Base-by-base conservation (phyloP, 768 basidiomycete species). In the Rubroboletus pulcherrimus region DNA sequence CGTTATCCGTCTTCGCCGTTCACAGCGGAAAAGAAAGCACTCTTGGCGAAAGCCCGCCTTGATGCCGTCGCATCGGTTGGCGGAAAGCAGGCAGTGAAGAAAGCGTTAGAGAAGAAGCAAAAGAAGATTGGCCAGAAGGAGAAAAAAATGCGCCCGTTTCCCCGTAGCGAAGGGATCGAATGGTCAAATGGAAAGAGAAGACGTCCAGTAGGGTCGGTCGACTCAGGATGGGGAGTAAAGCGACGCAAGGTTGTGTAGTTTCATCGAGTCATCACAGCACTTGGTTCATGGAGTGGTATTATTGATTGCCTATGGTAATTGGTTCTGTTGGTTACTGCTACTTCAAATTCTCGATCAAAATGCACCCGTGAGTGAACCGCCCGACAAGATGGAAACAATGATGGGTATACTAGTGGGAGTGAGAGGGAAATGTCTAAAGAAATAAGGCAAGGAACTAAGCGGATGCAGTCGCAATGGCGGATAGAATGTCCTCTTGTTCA, bases 121-220 rank as follows among this genome's bases (percentile, higher is more conserved):
- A 91, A 83, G 71, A 96, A 94, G 77, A 75, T 87, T 19, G 80
- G 80, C 49, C 91, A 93, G 71, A 93, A 89, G 71, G 94, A 96
- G 77, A 96, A 95, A 73, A 88, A 83, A 64, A 85, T 81, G 54
- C 76, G 92, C 51, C 94, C 94, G 12, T 87, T 85, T 67, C 66
- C 76, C 31, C 64, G 63, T 51, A 62, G 41, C 26, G 61, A 57
- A 57, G 63, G 51, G 10, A 30, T 15, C 24, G 58, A 60, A 53
- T 12, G 53, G 51, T 30, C 57, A 31, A 17, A 51, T 44, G 54
- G 52, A 44, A 61, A 59, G 48, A 60, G 34, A 50, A 59, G 62
- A 44, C 63, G 65, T 30, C 56, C 62, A 4, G 50, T 51, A 38
- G 54, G 46, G 11, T 19, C 58, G 10, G 44, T 50, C 7, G 63